Percentiles rank a stretch among this genome's conserved stretches.
Conservation (phyloP, 768 basidiomycete species). For the Grammothele lineata region DNA sequence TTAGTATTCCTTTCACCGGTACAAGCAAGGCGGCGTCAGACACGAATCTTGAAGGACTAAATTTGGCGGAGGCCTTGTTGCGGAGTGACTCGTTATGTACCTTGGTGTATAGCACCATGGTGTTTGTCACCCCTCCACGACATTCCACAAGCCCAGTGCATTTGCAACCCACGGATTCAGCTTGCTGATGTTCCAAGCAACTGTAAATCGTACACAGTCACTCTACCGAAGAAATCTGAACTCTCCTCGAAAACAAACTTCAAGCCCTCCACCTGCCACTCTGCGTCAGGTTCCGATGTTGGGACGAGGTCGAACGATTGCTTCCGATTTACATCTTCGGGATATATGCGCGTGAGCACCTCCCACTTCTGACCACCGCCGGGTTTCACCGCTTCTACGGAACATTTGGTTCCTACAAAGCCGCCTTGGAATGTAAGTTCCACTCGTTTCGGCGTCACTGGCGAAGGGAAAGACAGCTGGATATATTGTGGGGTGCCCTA, state of each 20-base stretch:
- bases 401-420: constrained; percentile 70
- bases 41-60: no score
- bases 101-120: no score
- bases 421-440: constrained; percentile 80
- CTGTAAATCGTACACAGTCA: constrained; percentile 65
- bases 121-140: no score
- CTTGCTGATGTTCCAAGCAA: constrained; percentile 22
- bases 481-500: constrained; percentile 78
- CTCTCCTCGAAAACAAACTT: constrained; percentile 75
- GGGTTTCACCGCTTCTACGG: constrained; percentile 34
- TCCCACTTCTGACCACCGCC: constrained; percentile 42
- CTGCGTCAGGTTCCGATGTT: constrained; percentile 9
- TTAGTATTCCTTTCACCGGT: no score
- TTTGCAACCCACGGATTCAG: no score
- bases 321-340: constrained; percentile 73
- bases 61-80: no score
- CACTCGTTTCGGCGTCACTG: constrained; percentile 52
- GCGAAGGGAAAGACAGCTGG: constrained; percentile 53
- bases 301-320: constrained; percentile 58
- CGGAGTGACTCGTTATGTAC: no score
- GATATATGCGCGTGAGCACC: constrained; percentile 54
- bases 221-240: constrained; percentile 82
- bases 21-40: no score
- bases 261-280: constrained; percentile 41
- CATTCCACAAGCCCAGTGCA: no score